Conservation (phyloP, 2,329 filamentous ascomycete species). For the Aureobasidium mangrovei region DNA sequence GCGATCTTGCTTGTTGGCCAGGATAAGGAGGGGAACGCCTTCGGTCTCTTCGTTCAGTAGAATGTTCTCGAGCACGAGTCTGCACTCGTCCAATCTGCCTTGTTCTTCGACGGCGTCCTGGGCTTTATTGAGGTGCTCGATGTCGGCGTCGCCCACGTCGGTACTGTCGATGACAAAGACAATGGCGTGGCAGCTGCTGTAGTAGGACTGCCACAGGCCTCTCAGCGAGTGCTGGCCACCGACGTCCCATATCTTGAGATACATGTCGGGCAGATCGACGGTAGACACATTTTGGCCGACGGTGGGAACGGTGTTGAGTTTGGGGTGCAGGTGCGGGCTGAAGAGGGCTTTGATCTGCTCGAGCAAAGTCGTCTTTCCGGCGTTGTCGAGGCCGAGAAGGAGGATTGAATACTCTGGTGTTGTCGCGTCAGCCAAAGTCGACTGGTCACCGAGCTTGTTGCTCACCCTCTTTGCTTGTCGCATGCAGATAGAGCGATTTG, state of each 20-base stretch:
- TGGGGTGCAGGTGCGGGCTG: conserved; percentile 54
- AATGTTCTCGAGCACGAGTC: conserved; percentile 80
- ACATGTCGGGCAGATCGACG: conserved; percentile 84
- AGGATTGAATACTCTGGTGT: conserved; percentile 85
- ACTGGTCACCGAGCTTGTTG: not conserved
- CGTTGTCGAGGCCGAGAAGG: conserved; percentile 93
- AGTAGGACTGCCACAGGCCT: conserved; percentile 93
- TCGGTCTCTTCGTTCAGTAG: conserved; percentile 79
- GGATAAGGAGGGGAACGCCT: conserved; percentile 80
- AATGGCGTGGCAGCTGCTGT: conserved; percentile 86
- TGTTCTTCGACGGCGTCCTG: conserved; percentile 22
- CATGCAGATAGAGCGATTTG: conserved; percentile 89
- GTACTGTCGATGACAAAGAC: conserved; percentile 96
- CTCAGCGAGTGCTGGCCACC: conserved; percentile 86
- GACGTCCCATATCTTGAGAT: conserved; percentile 97
- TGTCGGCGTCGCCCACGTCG: conserved; percentile 76
- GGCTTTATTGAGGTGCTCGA: conserved; percentile 41
- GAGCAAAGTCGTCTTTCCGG: conserved; percentile 95
- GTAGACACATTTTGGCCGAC: conserved; percentile 96
- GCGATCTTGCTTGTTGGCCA: conserved; percentile 96
- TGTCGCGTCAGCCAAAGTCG: conserved; percentile 2
- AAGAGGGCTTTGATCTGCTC: conserved; percentile 91
- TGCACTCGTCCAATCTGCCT: conserved; percentile 75
- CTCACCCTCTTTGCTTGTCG: conserved; percentile 88
- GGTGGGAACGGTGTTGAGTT: conserved; percentile 81